Evolutionary conservation across 768 basidiomycete genomes (phyloP), one percentile per base, ranked within the genome.

Genomic region (Tricholoma hemisulphureum): DNA sequence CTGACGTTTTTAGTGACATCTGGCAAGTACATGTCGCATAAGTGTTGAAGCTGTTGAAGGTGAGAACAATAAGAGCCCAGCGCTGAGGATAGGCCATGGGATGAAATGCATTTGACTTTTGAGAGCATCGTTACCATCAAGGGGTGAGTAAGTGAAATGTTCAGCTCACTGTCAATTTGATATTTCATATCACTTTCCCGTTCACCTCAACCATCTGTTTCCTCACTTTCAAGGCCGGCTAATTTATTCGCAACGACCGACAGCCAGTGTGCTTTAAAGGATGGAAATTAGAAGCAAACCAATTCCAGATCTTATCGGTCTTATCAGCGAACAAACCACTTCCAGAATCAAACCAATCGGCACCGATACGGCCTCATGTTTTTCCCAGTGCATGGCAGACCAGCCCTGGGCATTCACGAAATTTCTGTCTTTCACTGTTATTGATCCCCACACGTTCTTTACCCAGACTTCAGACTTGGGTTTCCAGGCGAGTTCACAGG

Each of bases 391-490:
- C 28, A 31, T 31, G 43, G 37, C 31, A 13, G 23, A 43, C 53
- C 53, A 54, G 21, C 53, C 58, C 58, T 57, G 58, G 64, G 46
- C 51, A 51, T 53, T 43, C 41, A 57, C 57, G 26, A 53, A 55
- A 41, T 45, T 55, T 54, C 28, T 29, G 39, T 37, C 58, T 49
- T 39, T 34, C 29, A 53, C 56, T 61, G 53, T 60, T 57, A 57
- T 62, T 57, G 49, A 59, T 56, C 28, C 29, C 29, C 58, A 55
- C 45, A 52, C 43, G 13, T 31, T 55, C 48, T 32, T 52, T 51
- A 58, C 49, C 41, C 49, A 28, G 28, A 41, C 56, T 31, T 45
- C 55, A 50, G 52, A 58, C 49, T 53, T 43, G 31, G 32, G 57
- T 18, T 37, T 50, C 34, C 52, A 49, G 39, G 56, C 34, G 13